phyloP scores from a whole-genome alignment of 257 asterid genomes.

The Solanum pinnatisectum region DNA sequence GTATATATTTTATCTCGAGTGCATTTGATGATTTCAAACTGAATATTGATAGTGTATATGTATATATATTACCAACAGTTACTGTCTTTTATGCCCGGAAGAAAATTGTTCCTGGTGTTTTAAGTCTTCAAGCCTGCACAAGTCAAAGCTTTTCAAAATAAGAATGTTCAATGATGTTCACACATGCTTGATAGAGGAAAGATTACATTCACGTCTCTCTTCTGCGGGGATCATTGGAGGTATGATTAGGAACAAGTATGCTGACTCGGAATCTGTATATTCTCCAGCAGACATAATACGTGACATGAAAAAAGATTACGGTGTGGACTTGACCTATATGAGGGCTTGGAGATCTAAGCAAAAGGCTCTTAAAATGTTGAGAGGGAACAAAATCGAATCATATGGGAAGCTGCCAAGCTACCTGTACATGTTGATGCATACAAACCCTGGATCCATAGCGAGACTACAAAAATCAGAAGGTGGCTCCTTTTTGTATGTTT shows the following conservation, averaged over 20 bases:
- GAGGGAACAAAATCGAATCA: background rate
- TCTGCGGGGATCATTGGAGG: background rate
- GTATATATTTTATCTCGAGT: background rate
- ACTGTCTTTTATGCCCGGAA: background rate
- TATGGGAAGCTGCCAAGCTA: background rate
- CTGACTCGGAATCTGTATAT: background rate
- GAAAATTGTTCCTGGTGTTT: background rate
- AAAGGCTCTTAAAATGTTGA: background rate
- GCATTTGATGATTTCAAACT: background rate
- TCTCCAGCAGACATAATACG: background rate
- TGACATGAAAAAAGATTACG: slow-evolving; percentile 1
- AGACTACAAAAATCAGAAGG: background rate
- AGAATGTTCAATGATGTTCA: background rate
- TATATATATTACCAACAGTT: background rate
- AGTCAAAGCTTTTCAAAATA: background rate
- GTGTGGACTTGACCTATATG: background rate
- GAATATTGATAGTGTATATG: background rate
- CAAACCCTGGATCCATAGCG: background rate
- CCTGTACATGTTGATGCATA: background rate
- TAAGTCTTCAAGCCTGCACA: background rate
- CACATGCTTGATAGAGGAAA: background rate
- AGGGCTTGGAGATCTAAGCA: background rate
- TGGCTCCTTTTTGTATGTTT: background rate
- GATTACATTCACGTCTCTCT: background rate
- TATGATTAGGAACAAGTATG: background rate